Evolutionary conservation across 129 eudicot genomes (phyloP), one percentile per base, ranked within the genome.

Genomic region (Saposhnikovia divaricata): DNA sequence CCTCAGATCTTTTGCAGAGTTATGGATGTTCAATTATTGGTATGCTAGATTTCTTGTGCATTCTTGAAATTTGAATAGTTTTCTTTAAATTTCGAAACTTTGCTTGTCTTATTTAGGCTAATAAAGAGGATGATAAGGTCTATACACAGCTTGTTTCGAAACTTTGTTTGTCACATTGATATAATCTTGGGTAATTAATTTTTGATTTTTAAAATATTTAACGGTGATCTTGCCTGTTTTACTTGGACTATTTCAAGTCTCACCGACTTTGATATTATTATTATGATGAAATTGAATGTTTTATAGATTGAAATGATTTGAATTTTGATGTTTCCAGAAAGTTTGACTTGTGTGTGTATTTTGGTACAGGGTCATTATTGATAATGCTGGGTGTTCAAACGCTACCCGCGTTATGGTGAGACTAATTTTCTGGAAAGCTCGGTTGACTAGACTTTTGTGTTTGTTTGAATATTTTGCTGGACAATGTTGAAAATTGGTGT

Each of bases 401-500:
- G 88, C 96, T 23, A 93, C 98, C 9, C 82, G 90, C 3, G 93
- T 93, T 71, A 93, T 86, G 97, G 98, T 91, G 82, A 44, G 81
- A 77, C 73, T 68, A 37, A 43, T 8, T 76, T 66, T 37, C 31
- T 23, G 0, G 61, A 39, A 31, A 37, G 31, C 14, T 31, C 9
- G 19, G n/a, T 65, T 5, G 27, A 15, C 19, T 38, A 48, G 45
- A 50, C 66, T 63, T 72, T 72, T 38, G n/a, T 16, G 12, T 51
- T n/a, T 37, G 53, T 25, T 43, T 21, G 42, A 38, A 42, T 71
- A 76, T 85, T 8, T 16, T 12, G 19, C 44, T 75, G 38, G 59
- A 40, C 70, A 59, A 44, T 83, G 76, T 53, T 23, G 31, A 23
- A 25, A 19, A 28, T 75, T 61, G 61, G 19, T 2, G 40, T 57